These are phyloP conservation scores for Paxillus ammoniavirescens DNA, from an alignment of 768 basidiomycete genomes.

Conservation along the genomic window DNA sequence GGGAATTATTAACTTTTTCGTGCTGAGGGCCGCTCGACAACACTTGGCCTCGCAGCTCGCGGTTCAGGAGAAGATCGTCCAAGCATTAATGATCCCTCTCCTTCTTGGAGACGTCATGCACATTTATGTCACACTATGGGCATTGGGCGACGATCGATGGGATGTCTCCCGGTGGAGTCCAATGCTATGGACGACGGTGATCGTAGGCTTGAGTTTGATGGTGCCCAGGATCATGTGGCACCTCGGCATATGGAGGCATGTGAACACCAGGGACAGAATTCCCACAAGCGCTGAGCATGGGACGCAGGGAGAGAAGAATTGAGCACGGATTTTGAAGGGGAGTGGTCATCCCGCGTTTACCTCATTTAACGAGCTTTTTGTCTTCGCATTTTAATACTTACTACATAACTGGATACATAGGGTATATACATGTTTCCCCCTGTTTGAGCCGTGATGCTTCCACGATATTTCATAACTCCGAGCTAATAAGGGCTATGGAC, in stretches of 20 bases:
- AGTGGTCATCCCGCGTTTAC: slow-evolving; percentile 9
- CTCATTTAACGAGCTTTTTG: slow-evolving; percentile 15
- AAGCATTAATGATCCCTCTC: slow-evolving; percentile 63
- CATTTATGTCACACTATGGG: slow-evolving; percentile 68
- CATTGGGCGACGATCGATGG: slow-evolving; percentile 70
- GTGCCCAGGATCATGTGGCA: slow-evolving; percentile 74
- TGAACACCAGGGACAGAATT: slow-evolving; percentile 57
- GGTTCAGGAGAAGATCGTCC: slow-evolving; percentile 71
- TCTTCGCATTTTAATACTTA: not conserved
- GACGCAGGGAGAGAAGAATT: slow-evolving; percentile 10
- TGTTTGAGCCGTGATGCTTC: not conserved
- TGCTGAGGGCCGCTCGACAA: slow-evolving; percentile 58
- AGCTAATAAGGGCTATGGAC: slow-evolving; percentile 64
- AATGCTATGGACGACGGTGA: slow-evolving; percentile 66
- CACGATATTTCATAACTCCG: not conserved
- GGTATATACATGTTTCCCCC: slow-evolving; percentile 17
- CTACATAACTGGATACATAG: slow-evolving; percentile 1
- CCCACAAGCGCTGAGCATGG: not conserved
- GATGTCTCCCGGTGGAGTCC: slow-evolving; percentile 59
- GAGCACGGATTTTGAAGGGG: not conserved
- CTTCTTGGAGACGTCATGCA: slow-evolving; percentile 69
- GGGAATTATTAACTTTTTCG: slow-evolving; percentile 66
- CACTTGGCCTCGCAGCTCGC: slow-evolving; percentile 58
- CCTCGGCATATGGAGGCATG: slow-evolving; percentile 71
- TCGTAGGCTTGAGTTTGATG: slow-evolving; percentile 62